phyloP scores from a whole-genome alignment of 179 eudicot genomes.

The Vitellaria paradoxa region DNA sequence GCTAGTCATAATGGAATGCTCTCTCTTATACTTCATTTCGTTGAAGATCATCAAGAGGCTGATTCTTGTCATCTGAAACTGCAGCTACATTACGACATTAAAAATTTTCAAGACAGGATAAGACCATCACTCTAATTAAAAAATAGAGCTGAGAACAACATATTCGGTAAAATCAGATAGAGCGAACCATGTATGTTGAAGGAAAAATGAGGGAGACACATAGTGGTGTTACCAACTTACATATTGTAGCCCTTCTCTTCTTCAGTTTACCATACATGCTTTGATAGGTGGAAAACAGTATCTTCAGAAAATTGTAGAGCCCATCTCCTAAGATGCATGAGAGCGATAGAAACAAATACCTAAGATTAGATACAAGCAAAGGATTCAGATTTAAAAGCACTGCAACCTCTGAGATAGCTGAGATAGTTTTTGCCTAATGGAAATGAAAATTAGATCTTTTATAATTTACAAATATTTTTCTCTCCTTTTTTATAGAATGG shows the following conservation, averaged over 20 bases:
- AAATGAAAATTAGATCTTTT: neutral
- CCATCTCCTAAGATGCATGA: conserved; percentile 89
- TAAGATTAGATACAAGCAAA: conserved; percentile 26
- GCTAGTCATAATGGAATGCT: conserved; percentile 72
- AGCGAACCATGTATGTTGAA: too few species aligned
- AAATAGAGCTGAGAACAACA: too few species aligned
- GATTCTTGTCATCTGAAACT: conserved; percentile 30
- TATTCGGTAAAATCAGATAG: too few species aligned
- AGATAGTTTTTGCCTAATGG: neutral
- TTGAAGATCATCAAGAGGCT: conserved; percentile 36
- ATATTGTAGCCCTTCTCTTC: conserved; percentile 29
- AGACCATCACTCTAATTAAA: too few species aligned
- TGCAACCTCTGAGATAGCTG: neutral
- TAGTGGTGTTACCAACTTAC: conserved; percentile 19
- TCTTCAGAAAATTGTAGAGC: conserved; percentile 76
- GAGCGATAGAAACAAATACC: conserved; percentile 88
- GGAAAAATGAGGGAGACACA: neutral
- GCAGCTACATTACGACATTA: conserved; percentile 11
- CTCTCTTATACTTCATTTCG: conserved; percentile 59
- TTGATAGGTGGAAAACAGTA: conserved; percentile 45
- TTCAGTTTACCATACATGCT: conserved; percentile 42
- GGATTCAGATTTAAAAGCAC: neutral
- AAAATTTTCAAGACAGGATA: too few species aligned
- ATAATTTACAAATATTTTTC: too few species aligned
- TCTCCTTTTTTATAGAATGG: too few species aligned